Base-by-base conservation (phyloP, 768 basidiomycete species). In the Phylloporus sp. region DNA sequence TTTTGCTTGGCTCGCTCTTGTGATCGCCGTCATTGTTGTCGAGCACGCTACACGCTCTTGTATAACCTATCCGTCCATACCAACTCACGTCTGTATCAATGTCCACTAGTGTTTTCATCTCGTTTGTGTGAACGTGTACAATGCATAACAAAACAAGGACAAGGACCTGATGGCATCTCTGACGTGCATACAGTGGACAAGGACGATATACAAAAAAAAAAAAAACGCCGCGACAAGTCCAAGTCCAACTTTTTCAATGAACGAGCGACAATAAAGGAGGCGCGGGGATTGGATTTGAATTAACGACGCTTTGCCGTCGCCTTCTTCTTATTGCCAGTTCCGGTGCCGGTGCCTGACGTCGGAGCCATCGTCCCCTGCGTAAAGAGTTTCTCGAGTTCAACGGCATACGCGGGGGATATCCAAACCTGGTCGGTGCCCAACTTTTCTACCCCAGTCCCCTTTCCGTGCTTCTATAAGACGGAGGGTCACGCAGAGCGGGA, bases 381-480 rank as follows among this genome's bases (percentile, higher is more conserved):
- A n/a, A 46, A 37, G 31, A 45, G 35, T n/a, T n/a, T n/a, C 38
- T 46, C 43, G 18, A 45, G 38, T 38, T 37, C 17, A 31, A 38
- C 46, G 14, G 29, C 24, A 37, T 35, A 34, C 5, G n/a, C 6
- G 10, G 14, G 14, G 17, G 40, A 31, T 49, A 27, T 38, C 47
- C 48, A 33, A 50, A 65, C 63, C 63, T 62, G 57, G 46, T 60
- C 55, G 41, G 42, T 49, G 24, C 24, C 40, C 27, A 33, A 22
- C 13, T 40, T 50, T 28, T 61, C 62, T 38, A 29, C 28, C 15
- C 49, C 55, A 11, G 36, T 29, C 17, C 33, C 44, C 42, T 55
- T 67, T 29, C 42, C 45, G 20, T 59, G 53, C 49, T 62, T 65
- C 65, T 67, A 32, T 8, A 13, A 22, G 22, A n/a, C n/a, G 10